A percentile compares a stretch with the other conserved stretches of the same genome.
Evolutionary conservation across 495 filamentous ascomycete genomes (phyloP).

Genomic region (Polyplosphaeria fusca): DNA sequence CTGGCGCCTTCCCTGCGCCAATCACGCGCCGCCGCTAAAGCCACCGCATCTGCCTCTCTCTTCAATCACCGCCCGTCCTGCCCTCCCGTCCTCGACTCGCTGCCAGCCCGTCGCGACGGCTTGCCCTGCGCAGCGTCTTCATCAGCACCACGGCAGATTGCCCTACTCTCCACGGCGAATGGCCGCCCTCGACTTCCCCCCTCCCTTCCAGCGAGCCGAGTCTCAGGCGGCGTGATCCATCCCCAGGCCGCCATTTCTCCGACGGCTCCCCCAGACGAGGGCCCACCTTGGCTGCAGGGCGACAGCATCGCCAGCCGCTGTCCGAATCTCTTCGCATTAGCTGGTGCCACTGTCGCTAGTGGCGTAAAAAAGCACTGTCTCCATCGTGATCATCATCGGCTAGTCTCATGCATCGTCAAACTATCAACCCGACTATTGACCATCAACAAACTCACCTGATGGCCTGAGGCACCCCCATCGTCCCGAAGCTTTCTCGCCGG

Average conservation of each 20-base stretch:
- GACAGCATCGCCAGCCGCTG: not conserved
- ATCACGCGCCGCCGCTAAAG: not conserved
- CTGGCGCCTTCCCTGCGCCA: too few relatives aligned
- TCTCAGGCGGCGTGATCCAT: not conserved
- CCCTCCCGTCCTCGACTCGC: not conserved
- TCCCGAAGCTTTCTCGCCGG: too few relatives aligned
- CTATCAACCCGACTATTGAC: too few relatives aligned
- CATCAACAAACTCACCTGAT: too few relatives aligned
- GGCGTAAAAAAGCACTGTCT: not conserved
- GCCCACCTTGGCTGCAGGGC: not conserved
- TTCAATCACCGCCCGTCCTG: not conserved
- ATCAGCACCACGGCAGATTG: not conserved
- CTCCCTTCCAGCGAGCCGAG: too few relatives aligned
- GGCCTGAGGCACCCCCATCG: too few relatives aligned
- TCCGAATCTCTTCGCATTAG: not conserved
- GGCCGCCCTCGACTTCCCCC: too few relatives aligned
- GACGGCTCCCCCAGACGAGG: not conserved
- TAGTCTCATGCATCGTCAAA: too few relatives aligned
- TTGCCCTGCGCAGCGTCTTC: not conserved
- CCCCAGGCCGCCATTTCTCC: not conserved
- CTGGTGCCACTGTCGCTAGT: not conserved
- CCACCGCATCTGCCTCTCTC: conserved; percentile 2
- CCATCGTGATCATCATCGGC: too few relatives aligned
- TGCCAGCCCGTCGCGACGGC: not conserved
- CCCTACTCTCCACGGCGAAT: not conserved